Evolutionary conservation across 1,284 basidiomycete species (phyloP).

Genomic region (Neotropicomus parvogracilis): DNA sequence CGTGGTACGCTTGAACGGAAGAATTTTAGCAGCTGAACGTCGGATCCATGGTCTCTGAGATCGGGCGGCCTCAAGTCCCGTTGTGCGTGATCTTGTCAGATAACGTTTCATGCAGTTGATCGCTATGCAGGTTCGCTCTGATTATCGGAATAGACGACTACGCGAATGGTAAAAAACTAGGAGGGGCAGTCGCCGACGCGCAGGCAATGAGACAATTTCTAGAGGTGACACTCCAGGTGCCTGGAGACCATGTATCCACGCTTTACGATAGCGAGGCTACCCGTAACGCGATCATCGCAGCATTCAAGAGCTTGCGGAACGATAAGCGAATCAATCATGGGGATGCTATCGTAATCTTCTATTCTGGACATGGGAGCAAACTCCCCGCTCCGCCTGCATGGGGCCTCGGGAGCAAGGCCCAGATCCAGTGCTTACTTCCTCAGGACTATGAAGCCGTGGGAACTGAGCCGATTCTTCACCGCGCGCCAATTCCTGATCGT

Average conservation of each 20-base stretch:
- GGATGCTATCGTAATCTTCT: constrained; percentile 7
- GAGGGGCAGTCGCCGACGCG: constrained; percentile 1
- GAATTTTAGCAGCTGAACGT: neutral
- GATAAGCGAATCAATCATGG: neutral
- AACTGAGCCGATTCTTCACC: neutral
- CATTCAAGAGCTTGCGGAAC: neutral
- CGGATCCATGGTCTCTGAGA: too few relatives aligned
- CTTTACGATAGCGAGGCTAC: neutral
- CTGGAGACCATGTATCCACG: neutral
- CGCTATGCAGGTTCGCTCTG: neutral
- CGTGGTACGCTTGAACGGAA: neutral
- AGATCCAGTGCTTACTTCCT: constrained; percentile 2
- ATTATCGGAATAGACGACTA: constrained; percentile 4
- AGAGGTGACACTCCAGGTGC: neutral
- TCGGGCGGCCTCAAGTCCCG: neutral
- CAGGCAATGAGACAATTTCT: neutral
- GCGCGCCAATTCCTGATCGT: constrained; percentile 1
- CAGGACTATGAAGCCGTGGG: neutral
- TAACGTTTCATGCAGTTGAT: neutral
- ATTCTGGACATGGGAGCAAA: constrained; percentile 1
- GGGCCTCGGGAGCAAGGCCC: neutral
- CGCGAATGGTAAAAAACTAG: neutral
- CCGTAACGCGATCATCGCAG: neutral
- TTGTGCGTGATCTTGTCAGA: neutral
- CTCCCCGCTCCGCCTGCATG: neutral